Conservation (phyloP, 1,284 basidiomycete genomes). For the Ceratobasidium theobromae region DNA sequence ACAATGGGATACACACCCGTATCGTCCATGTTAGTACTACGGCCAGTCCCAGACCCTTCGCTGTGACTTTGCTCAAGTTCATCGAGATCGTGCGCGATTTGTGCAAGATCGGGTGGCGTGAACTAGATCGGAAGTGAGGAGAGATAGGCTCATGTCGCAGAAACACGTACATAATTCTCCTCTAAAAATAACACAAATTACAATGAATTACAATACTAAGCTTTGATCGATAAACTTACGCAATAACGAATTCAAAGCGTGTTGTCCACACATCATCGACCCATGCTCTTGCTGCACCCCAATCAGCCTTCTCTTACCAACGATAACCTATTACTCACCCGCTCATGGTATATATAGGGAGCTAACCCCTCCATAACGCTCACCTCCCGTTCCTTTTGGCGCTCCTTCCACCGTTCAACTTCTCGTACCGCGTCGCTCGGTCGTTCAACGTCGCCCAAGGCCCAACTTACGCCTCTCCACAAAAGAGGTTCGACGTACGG, state of each 20-base stretch:
- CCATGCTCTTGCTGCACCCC: conserved; percentile 60
- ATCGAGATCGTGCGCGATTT: conserved; percentile 72
- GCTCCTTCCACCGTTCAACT: conserved; percentile 20
- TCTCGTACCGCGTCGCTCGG: conserved; percentile 25
- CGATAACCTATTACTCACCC: neutral
- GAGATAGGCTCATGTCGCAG: conserved; percentile 10
- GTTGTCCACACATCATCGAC: conserved; percentile 84
- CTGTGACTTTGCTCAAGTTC: conserved; percentile 48
- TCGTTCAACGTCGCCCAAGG: conserved; percentile 15
- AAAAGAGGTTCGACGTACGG: conserved; percentile 26
- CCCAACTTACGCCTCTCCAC: conserved; percentile 18
- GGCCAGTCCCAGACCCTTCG: conserved; percentile 44
- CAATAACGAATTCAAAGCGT: conserved; percentile 82
- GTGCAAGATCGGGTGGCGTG: conserved; percentile 81
- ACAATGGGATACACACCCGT: conserved; percentile 63
- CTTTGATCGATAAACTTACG: conserved; percentile 41
- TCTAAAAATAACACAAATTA: conserved; percentile 48
- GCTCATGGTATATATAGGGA: conserved; percentile 27
- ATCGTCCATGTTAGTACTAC: conserved; percentile 86
- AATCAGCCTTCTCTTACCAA: neutral
- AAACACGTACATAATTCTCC: conserved; percentile 62
- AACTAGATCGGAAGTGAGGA: conserved; percentile 53
- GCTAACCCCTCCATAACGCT: conserved; percentile 27
- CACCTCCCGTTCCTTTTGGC: conserved; percentile 28
- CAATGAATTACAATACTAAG: neutral